Conservation (phyloP, 495 filamentous ascomycete genomes). For the Penicillium macrosclerotiorum region DNA sequence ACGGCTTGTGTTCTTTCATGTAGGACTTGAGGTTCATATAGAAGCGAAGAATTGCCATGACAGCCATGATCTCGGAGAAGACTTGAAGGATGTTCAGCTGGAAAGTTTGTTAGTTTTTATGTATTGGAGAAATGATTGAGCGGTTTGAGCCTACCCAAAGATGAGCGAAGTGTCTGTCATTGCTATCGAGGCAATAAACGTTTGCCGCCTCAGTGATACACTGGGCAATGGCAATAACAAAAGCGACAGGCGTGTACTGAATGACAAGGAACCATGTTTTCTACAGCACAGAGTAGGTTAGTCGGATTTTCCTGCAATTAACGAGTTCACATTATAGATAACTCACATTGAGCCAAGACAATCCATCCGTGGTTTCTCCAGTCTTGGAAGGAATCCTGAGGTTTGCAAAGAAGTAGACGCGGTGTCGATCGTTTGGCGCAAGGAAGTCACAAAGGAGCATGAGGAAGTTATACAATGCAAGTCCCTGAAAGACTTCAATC, state of each 20-base stretch:
- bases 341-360: slow-evolving; percentile 21
- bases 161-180: slow-evolving; percentile 30
- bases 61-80: slow-evolving; percentile 25
- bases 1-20: slow-evolving; percentile 19
- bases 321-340: no score
- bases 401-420: slow-evolving; percentile 23
- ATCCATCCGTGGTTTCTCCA: slow-evolving; percentile 11
- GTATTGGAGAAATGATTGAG: neutral
- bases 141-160: slow-evolving; percentile 27
- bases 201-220: slow-evolving; percentile 29
- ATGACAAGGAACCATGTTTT: slow-evolving; percentile 25
- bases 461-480: slow-evolving; percentile 31
- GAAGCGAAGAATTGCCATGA: slow-evolving; percentile 23
- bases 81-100: slow-evolving; percentile 23
- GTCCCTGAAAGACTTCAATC: slow-evolving; percentile 27
- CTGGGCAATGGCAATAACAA: slow-evolving; percentile 25
- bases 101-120: neutral
- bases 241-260: slow-evolving; percentile 29
- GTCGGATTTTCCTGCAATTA: neutral
- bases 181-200: slow-evolving; percentile 29
- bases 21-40: slow-evolving; percentile 22
- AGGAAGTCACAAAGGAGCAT: slow-evolving; percentile 33
- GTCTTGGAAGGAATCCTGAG: slow-evolving; percentile 14
- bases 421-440: slow-evolving; percentile 15
- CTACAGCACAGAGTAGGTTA: slow-evolving; percentile 5